Conservation (phyloP, 2,329 filamentous ascomycete genomes). For the Fusarium sp. region DNA sequence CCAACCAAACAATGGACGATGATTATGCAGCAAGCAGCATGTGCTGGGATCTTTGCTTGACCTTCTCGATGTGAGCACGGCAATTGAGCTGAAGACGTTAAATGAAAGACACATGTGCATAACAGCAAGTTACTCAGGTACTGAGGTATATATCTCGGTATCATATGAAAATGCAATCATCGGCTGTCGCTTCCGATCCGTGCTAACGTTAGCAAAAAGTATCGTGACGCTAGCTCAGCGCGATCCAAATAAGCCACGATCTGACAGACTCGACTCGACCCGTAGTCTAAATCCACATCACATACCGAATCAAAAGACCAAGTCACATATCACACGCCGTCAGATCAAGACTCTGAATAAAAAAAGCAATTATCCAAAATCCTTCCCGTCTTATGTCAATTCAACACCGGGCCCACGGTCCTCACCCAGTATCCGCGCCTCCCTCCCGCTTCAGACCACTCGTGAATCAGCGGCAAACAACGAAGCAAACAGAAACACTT, state of each 20-base stretch:
- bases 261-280: not conserved
- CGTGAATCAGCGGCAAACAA: not conserved
- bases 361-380: not conserved
- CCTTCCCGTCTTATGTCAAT: not conserved
- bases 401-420: not conserved
- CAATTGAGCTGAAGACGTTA: not conserved
- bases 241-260: not conserved
- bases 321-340: not conserved
- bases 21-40: not conserved
- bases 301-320: too few relatives aligned
- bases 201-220: not conserved
- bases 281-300: not conserved
- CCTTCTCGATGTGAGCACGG: conserved; percentile 3
- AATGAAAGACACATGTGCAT: not conserved
- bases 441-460: not conserved
- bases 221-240: not conserved
- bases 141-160: not conserved
- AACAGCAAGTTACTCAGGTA: not conserved
- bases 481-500: not conserved
- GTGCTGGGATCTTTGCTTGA: conserved; percentile 6
- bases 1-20: not conserved
- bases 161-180: not conserved
- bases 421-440: not conserved
- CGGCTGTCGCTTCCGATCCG: not conserved
- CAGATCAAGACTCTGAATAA: not conserved